Percentiles rank a stretch among this genome's conserved stretches.
Evolutionary conservation across 805 yeast species (phyloP).

Genomic region (Scheffersomyces coipomensis): DNA sequence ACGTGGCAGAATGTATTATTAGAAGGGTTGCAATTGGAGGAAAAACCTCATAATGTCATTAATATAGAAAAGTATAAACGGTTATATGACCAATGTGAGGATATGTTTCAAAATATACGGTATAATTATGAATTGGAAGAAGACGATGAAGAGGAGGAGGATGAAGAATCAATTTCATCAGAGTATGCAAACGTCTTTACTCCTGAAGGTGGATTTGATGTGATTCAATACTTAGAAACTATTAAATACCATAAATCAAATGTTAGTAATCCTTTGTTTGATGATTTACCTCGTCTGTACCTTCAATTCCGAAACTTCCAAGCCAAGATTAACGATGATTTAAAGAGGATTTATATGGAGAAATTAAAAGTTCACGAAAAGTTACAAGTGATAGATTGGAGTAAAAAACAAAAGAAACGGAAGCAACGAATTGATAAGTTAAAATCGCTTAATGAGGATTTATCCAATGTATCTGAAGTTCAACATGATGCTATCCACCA

Average conservation of each 20-base stretch:
- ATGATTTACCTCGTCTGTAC: not conserved
- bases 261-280: not conserved
- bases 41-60: constrained; percentile 5
- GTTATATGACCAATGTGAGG: constrained; percentile 22
- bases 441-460: not conserved
- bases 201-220: constrained; percentile 6
- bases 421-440: constrained; percentile 2
- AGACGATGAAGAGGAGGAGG: constrained; percentile 6
- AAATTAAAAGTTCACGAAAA: constrained; percentile 8
- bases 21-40: constrained; percentile 17
- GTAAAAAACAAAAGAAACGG: not conserved
- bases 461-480: not conserved
- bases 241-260: not conserved
- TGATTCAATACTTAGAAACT: constrained; percentile 5
- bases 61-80: constrained; percentile 9
- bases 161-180: constrained; percentile 1
- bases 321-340: not conserved
- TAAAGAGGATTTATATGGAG: constrained; percentile 7
- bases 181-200: constrained; percentile 1
- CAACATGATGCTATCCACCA: constrained; percentile 8
- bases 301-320: not conserved
- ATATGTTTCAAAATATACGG: constrained; percentile 20
- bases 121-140: constrained; percentile 26
- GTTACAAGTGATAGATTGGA: constrained; percentile 7
- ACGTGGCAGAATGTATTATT: constrained; percentile 31